phyloP scores from a whole-genome alignment of 2,329 filamentous ascomycete species.

The Colletotrichum salicis region DNA sequence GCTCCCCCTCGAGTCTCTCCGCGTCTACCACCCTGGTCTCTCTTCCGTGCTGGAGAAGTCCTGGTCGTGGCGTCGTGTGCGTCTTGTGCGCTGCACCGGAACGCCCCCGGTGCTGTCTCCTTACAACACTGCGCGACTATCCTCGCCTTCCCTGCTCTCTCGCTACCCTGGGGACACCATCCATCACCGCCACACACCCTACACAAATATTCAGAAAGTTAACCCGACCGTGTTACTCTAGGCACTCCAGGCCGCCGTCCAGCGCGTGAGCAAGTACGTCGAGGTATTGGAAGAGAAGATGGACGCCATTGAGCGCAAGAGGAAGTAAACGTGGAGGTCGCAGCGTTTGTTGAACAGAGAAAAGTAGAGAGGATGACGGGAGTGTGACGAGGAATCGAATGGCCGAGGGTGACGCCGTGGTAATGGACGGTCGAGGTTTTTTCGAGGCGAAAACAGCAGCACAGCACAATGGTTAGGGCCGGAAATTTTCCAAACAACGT shows the following conservation, averaged over 20 bases:
- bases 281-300: conserved; percentile 84
- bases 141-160: neutral
- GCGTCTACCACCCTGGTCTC: neutral
- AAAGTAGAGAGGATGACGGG: neutral
- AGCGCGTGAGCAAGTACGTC: conserved; percentile 86
- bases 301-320: conserved; percentile 71
- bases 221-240: conserved; percentile 47
- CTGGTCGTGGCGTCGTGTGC: neutral
- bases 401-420: neutral
- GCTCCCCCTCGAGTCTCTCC: neutral
- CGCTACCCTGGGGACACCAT: neutral
- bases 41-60: conserved; percentile 11
- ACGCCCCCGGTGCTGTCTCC: neutral
- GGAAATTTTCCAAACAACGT: conserved; percentile 9
- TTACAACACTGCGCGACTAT: conserved; percentile 7
- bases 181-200: neutral
- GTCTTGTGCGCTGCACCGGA: conserved; percentile 5
- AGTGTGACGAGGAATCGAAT: neutral
- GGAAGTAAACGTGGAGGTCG: conserved; percentile 61
- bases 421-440: conserved; percentile 6
- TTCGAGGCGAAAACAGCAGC: conserved; percentile 20
- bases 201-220: conserved; percentile 12
- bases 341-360: neutral
- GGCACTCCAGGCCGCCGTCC: conserved; percentile 88
- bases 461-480: conserved; percentile 28